Conservation (phyloP, 1,139 yeast genomes). For the Debaryomyces sp. region DNA sequence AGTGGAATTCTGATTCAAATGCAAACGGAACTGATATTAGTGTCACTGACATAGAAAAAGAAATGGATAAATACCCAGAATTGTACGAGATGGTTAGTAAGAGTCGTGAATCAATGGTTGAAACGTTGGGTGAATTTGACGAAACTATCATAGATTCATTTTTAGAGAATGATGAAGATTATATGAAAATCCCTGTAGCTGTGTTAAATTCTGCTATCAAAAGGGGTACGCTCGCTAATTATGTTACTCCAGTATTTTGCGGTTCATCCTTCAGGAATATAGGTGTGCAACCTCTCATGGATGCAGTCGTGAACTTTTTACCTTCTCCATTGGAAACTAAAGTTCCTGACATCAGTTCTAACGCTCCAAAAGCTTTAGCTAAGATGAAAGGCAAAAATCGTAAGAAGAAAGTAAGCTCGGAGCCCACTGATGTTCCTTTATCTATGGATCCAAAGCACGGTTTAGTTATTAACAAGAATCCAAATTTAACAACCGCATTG, state of each 20-base stretch:
- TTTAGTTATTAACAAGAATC: slow-evolving; percentile 54
- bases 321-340: slow-evolving; percentile 78
- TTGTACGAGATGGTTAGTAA: slow-evolving; percentile 50
- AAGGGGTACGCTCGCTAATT: slow-evolving; percentile 57
- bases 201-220: slow-evolving; percentile 62
- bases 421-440: slow-evolving; percentile 32
- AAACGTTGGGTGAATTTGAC: slow-evolving; percentile 80
- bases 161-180: slow-evolving; percentile 70
- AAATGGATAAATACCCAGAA: slow-evolving; percentile 31
- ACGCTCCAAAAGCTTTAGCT: slow-evolving; percentile 16
- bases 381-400: slow-evolving; percentile 17
- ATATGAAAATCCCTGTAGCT: slow-evolving; percentile 58
- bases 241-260: slow-evolving; percentile 79
- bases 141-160: slow-evolving; percentile 77
- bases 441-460: slow-evolving; percentile 47
- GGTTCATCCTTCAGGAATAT: slow-evolving; percentile 93
- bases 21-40: slow-evolving; percentile 58
- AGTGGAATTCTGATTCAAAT: slow-evolving; percentile 56
- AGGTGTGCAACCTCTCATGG: slow-evolving; percentile 93
- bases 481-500: slow-evolving; percentile 69
- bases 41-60: slow-evolving; percentile 44
- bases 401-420: slow-evolving; percentile 10
- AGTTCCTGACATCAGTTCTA: slow-evolving; percentile 55
- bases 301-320: slow-evolving; percentile 72
- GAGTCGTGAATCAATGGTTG: slow-evolving; percentile 77